Percentiles rank a stretch among this genome's conserved stretches.
Evolutionary conservation across 805 yeast species (phyloP).

Genomic region (Lipomyces orientalis): DNA sequence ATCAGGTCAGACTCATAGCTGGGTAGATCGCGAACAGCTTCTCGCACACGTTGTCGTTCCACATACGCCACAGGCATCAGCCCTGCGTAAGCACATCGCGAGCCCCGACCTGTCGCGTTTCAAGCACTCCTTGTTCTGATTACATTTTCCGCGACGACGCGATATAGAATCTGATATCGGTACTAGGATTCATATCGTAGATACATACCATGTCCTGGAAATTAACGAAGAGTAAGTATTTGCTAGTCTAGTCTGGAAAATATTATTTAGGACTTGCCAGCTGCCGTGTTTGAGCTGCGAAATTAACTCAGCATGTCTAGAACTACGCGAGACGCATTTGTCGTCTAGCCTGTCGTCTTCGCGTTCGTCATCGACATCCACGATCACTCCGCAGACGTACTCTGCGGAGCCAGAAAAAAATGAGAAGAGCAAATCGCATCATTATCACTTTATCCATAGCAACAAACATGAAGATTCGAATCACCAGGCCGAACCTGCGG

Average conservation of each 20-base stretch:
- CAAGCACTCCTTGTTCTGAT: background rate
- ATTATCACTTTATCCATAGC: conserved; percentile 25
- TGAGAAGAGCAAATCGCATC: conserved; percentile 19
- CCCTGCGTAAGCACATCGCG: background rate
- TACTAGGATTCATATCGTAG: background rate
- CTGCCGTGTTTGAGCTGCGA: background rate
- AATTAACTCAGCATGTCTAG: conserved; percentile 29
- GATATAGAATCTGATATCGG: background rate
- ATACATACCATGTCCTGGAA: conserved; percentile 49
- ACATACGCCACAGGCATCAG: background rate
- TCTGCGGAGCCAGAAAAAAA: conserved; percentile 13
- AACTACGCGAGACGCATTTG: conserved; percentile 51
- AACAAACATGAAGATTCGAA: conserved; percentile 26
- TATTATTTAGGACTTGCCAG: background rate
- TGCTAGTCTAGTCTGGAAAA: background rate
- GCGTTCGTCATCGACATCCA: conserved; percentile 38
- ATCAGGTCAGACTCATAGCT: too few relatives aligned
- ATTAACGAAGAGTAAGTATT: conserved; percentile 51
- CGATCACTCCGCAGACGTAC: conserved; percentile 32
- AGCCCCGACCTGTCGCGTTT: background rate
- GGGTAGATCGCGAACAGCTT: background rate
- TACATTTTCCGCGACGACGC: background rate
- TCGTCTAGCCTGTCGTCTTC: conserved; percentile 41
- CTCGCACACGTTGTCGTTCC: background rate
- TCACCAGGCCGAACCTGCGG: background rate